A percentile compares a stretch with the other conserved stretches of the same genome.
Evolutionary conservation across 1,284 basidiomycete species (phyloP).

Genomic region (Melampsora larici-populina): DNA sequence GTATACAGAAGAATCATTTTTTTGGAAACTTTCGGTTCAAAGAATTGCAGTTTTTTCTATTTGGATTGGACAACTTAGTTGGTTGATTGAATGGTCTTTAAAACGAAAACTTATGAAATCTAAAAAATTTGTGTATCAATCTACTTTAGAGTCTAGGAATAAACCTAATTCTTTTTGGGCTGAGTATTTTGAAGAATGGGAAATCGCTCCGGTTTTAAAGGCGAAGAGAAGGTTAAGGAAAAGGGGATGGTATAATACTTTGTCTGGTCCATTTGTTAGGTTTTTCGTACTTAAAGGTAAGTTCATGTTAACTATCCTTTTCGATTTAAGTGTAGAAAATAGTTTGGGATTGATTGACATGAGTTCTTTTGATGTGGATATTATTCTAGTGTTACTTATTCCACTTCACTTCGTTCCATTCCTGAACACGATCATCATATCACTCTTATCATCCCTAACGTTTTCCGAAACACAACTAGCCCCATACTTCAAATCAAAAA

Average conservation of each 20-base stretch:
- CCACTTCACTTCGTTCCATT: constrained; percentile 70
- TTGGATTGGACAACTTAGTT: constrained; percentile 67
- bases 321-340: no score
- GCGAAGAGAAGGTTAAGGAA: constrained; percentile 46
- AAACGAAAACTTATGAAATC: constrained; percentile 72
- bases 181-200: constrained; percentile 51
- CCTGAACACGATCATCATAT: constrained; percentile 61
- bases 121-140: constrained; percentile 65
- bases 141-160: constrained; percentile 72
- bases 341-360: no score
- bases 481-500: constrained; percentile 75
- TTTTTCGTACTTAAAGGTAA: constrained; percentile 48
- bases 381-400: constrained; percentile 63
- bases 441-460: constrained; percentile 66
- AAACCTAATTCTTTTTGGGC: constrained; percentile 69
- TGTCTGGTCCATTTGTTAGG: constrained; percentile 48
- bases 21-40: constrained; percentile 1
- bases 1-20: neutral
- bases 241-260: constrained; percentile 46
- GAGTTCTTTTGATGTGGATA: no score
- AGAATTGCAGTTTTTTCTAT: constrained; percentile 68
- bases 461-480: constrained; percentile 69
- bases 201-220: constrained; percentile 48
- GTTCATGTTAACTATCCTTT: neutral
- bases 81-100: constrained; percentile 73